Percentiles rank a stretch among this genome's conserved stretches.
These are phyloP conservation scores for Cyberlindnera euphorbiiphila DNA, from an alignment of 805 yeast species.

Conservation along the genomic window DNA sequence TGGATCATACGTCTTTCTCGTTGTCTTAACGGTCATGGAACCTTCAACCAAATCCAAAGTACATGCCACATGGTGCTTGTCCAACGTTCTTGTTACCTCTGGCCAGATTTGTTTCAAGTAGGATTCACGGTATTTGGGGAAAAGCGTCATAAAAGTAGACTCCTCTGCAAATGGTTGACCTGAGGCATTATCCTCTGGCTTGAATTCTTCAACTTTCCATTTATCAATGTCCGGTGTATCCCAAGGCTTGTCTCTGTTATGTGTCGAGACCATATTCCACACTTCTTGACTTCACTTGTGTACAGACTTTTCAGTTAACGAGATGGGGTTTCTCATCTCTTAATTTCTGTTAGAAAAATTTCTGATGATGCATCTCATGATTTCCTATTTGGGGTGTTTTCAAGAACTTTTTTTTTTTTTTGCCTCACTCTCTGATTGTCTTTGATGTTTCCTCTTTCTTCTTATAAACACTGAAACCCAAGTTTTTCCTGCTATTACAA, in stretches of 20 bases:
- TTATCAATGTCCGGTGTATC: constrained; percentile 93
- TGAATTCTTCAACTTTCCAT: constrained; percentile 87
- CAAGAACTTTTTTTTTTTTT: too few species aligned
- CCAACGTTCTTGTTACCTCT: constrained; percentile 80
- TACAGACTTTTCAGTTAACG: too few species aligned
- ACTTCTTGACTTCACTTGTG: too few species aligned
- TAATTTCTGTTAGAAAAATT: background rate
- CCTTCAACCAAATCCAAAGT: constrained; percentile 91
- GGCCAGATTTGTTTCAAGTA: constrained; percentile 90
- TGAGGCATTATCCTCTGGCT: constrained; percentile 80
- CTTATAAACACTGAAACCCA: too few species aligned
- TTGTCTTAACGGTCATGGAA: constrained; percentile 94
- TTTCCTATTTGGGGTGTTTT: background rate
- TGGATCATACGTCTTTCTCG: constrained; percentile 94
- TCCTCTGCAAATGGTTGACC: constrained; percentile 94
- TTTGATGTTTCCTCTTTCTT: too few species aligned
- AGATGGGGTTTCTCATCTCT: too few species aligned
- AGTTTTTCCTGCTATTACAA: too few species aligned
- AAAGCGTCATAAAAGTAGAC: constrained; percentile 88
- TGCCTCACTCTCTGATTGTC: too few species aligned
- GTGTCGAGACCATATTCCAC: constrained; percentile 96
- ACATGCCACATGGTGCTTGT: constrained; percentile 73
- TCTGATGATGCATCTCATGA: background rate
- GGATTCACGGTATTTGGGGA: constrained; percentile 94
- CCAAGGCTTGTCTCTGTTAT: constrained; percentile 96